Evolutionary conservation across 352 stramenopile species (phyloP), one percentile per base, ranked within the genome.

Genomic region (Peronospora belbahrii): DNA sequence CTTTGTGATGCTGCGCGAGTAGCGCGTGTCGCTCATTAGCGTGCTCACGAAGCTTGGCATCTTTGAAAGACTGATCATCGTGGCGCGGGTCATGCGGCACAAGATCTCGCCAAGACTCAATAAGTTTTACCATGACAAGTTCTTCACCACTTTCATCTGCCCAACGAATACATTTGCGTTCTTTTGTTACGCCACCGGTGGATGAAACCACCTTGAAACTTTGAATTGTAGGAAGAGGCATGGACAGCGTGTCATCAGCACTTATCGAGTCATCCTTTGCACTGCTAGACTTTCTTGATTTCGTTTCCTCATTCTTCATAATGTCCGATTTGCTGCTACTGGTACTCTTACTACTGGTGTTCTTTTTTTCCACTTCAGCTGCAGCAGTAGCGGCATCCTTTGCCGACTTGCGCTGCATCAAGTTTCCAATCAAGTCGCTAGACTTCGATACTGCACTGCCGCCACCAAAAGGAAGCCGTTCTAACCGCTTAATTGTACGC

Each of bases 71-170:
- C 38, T 85, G 68, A 7, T 91, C 79, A 45, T 82, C 70, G 41
- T 80, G 59, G 42, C 50, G 62, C 2, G 68, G 56, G 11, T 80
- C 64, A 34, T 83, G 60, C 19, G 79, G 60, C 30, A 90, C 70
- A 46, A 85, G 65, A 35, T 93, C 81, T 14, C 81, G 69, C 81
- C 81, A 93, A 14, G 81, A 93, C 52, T 93, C 81, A 28, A 93
- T 93, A 11, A 90, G 48, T 49, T 89, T 85, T 47, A 93, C 51
- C 55, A 88, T 82, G 18, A 85, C 70, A 6, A 93, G 69, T 8
- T 90, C 81, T 30, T 74, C 60, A 36, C 81, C 81, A 20, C 61
- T 70, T 52, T 93, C 72, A 45, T 93, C 81, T 0, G 81, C 81
- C 81, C 81, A 93, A 22, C 74, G 76, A 54, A 93, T 93, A 36